Conservation (phyloP, 2,329 filamentous ascomycete genomes). For the Cladosporium sp. region DNA sequence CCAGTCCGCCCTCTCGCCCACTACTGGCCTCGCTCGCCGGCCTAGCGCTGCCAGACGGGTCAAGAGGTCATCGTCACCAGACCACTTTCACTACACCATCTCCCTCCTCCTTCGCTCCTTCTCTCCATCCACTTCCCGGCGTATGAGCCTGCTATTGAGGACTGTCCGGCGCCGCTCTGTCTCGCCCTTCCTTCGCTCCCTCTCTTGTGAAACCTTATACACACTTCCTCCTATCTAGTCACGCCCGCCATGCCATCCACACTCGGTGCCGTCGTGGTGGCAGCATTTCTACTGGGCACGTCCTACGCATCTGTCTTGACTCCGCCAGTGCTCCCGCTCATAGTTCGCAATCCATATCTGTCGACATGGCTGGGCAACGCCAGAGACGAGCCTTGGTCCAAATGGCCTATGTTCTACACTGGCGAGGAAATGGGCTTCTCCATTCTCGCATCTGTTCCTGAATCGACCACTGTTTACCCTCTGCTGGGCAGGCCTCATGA, state of each 20-base stretch:
- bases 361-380: constrained; percentile 58
- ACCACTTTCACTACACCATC: constrained; percentile 1
- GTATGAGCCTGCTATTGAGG: constrained; percentile 6
- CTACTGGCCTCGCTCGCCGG: neutral
- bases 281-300: constrained; percentile 29
- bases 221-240: neutral
- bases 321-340: constrained; percentile 48
- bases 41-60: neutral
- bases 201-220: constrained; percentile 8
- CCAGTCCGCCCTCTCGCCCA: neutral
- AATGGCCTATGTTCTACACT: constrained; percentile 84
- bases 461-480: constrained; percentile 57
- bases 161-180: constrained; percentile 8
- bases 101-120: neutral
- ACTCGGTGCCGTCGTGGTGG: constrained; percentile 16
- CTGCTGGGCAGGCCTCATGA: constrained; percentile 63
- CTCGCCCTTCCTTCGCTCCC: constrained; percentile 4
- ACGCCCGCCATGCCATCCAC: constrained; percentile 19
- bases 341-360: constrained; percentile 49
- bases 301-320: constrained; percentile 49
- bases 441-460: constrained; percentile 57
- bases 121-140: neutral
- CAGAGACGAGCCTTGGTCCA: constrained; percentile 69
- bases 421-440: constrained; percentile 61
- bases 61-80: constrained; percentile 2